A percentile compares a stretch with the other conserved stretches of the same genome.
These are phyloP conservation scores for Saitozyma podzolica DNA, from an alignment of 768 basidiomycete genomes.

Conservation along the genomic window DNA sequence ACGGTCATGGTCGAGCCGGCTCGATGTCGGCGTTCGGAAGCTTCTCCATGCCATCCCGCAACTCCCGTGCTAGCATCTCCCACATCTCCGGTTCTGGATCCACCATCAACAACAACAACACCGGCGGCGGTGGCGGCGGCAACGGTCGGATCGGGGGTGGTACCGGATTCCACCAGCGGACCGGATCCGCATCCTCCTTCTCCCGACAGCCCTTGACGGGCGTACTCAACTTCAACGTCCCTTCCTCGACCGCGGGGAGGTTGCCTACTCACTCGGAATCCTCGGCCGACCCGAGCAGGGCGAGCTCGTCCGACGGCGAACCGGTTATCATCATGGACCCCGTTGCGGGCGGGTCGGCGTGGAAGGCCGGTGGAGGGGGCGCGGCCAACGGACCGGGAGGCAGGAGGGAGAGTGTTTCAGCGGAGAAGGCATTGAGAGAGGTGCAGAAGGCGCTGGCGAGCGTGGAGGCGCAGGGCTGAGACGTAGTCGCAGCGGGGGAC, in stretches of 20 bases:
- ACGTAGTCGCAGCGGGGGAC: too few species aligned
- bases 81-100: background rate
- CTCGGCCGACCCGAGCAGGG: conserved; percentile 12
- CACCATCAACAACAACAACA: conserved; percentile 3
- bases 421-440: conserved; percentile 50
- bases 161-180: conserved; percentile 1
- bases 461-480: conserved; percentile 25
- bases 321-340: conserved; percentile 30
- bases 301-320: conserved; percentile 21
- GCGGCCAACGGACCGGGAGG: background rate
- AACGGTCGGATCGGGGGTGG: background rate
- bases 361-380: conserved; percentile 4
- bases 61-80: conserved; percentile 2
- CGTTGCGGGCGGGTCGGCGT: conserved; percentile 5
- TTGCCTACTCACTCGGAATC: conserved; percentile 41
- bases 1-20: background rate
- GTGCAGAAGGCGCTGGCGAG: conserved; percentile 44
- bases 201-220: conserved; percentile 18
- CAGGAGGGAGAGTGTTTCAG: conserved; percentile 41
- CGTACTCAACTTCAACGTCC: conserved; percentile 25
- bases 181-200: conserved; percentile 23
- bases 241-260: conserved; percentile 8
- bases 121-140: background rate
- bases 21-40: conserved; percentile 6
- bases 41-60: conserved; percentile 1